Evolutionary conservation across 441 rosid genomes (phyloP).

Genomic region (Erysimum cheiri): DNA sequence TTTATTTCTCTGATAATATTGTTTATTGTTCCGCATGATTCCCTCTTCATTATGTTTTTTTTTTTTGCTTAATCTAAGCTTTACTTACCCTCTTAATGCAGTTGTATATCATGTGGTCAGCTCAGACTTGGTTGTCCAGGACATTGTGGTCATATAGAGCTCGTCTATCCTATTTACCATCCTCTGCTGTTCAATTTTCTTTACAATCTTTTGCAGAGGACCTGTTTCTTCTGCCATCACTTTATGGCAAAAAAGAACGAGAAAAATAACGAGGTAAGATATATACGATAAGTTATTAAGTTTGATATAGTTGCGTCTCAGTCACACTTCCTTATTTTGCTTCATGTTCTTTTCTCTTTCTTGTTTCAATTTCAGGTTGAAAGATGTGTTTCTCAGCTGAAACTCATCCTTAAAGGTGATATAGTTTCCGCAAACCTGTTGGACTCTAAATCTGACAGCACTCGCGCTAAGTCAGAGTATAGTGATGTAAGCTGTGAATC

Average conservation of each 20-base stretch:
- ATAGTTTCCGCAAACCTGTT: slow-evolving; percentile 72
- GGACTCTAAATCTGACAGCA: slow-evolving; percentile 38
- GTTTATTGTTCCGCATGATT: slow-evolving; percentile 24
- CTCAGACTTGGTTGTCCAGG: slow-evolving; percentile 75
- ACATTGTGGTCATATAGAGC: slow-evolving; percentile 93
- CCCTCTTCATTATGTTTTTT: slow-evolving; percentile 8
- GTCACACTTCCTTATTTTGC: slow-evolving; percentile 7
- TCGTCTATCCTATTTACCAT: slow-evolving; percentile 74
- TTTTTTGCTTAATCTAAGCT: slow-evolving; percentile 3
- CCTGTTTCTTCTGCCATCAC: slow-evolving; percentile 76
- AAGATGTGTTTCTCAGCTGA: slow-evolving; percentile 65
- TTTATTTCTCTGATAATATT: slow-evolving; percentile 4
- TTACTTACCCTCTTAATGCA: slow-evolving; percentile 47
- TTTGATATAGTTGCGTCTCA: slow-evolving; percentile 12
- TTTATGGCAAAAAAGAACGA: slow-evolving; percentile 51
- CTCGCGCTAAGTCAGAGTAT: not conserved
- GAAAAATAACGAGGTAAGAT: slow-evolving; percentile 54
- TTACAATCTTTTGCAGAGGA: slow-evolving; percentile 61
- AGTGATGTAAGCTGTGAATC: slow-evolving; percentile 28
- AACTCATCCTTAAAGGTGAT: slow-evolving; percentile 85
- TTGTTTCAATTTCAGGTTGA: slow-evolving; percentile 58
- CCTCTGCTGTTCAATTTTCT: slow-evolving; percentile 82
- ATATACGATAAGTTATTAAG: slow-evolving; percentile 20
- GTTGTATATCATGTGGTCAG: slow-evolving; percentile 83
- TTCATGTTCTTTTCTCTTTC: slow-evolving; percentile 23